Conservation (phyloP, 352 stramenopile species). For the Phytophthora uliginosa region DNA sequence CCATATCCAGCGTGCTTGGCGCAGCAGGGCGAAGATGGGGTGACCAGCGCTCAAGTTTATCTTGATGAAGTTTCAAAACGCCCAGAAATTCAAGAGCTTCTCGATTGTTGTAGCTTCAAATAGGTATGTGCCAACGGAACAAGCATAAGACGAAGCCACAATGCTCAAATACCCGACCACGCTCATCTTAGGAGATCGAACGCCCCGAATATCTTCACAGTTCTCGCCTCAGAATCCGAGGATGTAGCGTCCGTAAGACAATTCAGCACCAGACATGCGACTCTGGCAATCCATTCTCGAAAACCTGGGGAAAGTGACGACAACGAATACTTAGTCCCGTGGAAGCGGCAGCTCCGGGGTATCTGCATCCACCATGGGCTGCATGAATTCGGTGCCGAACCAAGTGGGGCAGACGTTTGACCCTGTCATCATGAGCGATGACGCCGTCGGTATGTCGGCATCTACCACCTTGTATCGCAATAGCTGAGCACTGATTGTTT, state of each 20-base stretch:
- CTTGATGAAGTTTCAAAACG: slow-evolving; percentile 29
- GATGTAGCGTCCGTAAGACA: slow-evolving; percentile 21
- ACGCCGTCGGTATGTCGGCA: slow-evolving; percentile 34
- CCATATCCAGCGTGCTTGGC: slow-evolving; percentile 20
- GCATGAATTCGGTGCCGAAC: slow-evolving; percentile 68
- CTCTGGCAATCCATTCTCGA: slow-evolving; percentile 26
- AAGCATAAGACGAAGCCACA: neutral
- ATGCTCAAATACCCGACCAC: neutral
- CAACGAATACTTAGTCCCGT: slow-evolving; percentile 5
- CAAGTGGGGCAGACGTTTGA: slow-evolving; percentile 60
- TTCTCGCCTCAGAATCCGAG: slow-evolving; percentile 26
- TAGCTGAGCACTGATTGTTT: neutral
- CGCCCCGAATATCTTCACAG: slow-evolving; percentile 20
- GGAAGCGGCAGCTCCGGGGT: slow-evolving; percentile 1
- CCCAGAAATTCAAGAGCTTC: neutral
- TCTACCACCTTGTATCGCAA: neutral
- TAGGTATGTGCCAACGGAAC: slow-evolving; percentile 15
- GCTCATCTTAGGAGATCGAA: slow-evolving; percentile 25
- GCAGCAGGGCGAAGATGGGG: slow-evolving; percentile 11
- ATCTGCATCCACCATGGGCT: slow-evolving; percentile 53
- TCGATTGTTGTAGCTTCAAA: slow-evolving; percentile 20
- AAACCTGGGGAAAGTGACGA: slow-evolving; percentile 20
- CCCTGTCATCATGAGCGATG: slow-evolving; percentile 43
- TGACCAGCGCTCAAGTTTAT: neutral
- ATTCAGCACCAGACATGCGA: slow-evolving; percentile 2